Percentiles rank a stretch among this genome's conserved stretches.
Evolutionary conservation across 1,139 yeast genomes (phyloP).

Genomic region (Citeromyces hawaiiensis): DNA sequence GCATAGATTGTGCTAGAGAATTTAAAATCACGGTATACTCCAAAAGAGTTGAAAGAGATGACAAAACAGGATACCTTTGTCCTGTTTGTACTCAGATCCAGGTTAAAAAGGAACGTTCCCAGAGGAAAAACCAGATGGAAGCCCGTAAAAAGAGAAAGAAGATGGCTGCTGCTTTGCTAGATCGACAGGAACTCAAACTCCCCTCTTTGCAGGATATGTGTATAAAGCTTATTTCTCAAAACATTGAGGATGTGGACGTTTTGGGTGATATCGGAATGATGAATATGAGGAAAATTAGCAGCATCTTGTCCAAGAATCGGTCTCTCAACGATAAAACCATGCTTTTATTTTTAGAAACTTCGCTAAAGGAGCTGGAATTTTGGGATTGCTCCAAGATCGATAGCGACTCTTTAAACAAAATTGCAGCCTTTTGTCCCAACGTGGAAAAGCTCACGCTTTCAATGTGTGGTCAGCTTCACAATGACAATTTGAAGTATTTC

Average conservation of each 20-base stretch:
- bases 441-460: conserved; percentile 51
- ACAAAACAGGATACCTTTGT: conserved; percentile 46
- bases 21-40: conserved; percentile 60
- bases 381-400: conserved; percentile 89
- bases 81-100: conserved; percentile 42
- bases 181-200: conserved; percentile 46
- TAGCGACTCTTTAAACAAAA: conserved; percentile 48
- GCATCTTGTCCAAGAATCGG: conserved; percentile 70
- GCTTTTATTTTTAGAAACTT: conserved; percentile 55
- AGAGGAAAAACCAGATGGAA: conserved; percentile 37
- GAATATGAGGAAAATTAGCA: conserved; percentile 53
- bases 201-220: conserved; percentile 77
- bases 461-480: conserved; percentile 90
- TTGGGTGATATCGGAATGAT: conserved; percentile 67
- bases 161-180: conserved; percentile 74
- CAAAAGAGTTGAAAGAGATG: conserved; percentile 30
- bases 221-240: conserved; percentile 52
- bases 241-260: conserved; percentile 66
- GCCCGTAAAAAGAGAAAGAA: conserved; percentile 66
- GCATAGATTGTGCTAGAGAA: conserved; percentile 43
- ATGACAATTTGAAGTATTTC: conserved; percentile 56
- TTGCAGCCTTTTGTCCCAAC: conserved; percentile 73
- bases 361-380: conserved; percentile 43
- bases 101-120: conserved; percentile 27
- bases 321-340: conserved; percentile 63